Evolutionary conservation across 2,329 filamentous ascomycete species (phyloP), one percentile per base, ranked within the genome.

Genomic region (Phoma sp.): DNA sequence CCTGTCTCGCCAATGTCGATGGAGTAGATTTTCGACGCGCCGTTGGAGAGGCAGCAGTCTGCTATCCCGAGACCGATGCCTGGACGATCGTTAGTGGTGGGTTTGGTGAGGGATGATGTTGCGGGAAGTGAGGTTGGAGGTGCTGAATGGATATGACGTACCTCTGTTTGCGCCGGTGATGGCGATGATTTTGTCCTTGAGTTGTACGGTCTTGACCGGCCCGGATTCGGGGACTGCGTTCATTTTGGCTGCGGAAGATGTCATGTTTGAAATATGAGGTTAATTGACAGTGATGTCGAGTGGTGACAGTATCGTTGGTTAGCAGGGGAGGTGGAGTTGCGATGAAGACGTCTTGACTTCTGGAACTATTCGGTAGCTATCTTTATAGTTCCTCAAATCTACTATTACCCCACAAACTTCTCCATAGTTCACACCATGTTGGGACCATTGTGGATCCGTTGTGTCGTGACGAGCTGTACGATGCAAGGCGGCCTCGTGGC

Each of bases 51-150:
- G 57, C 80, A 81, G 64, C 72, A 78, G 61, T 80, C 76, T 58
- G 79, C 79, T 52, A 82, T 75, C 4, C 78, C 79, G 7, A 81
- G 76, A 3, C 78, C 78, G 48, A 80, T 79, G 7, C 77, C 77
- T 55, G 25, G 9, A 3, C 10, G 6, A 15, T 24, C 4, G 12
- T 55, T 27, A 55, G 40, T 47, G 35, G 7, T 25, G 1, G n/a
- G 2, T 39, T 43, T 43, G 6, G 19, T 1, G 9, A 6, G 31
- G 19, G 15, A 9, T n/a, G 24, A 19, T 27, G 36, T 32, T 24
- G 17, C 6, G 17, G n/a, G n/a, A n/a, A n/a, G n/a, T n/a, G n/a
- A n/a, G n/a, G n/a, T n/a, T n/a, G n/a, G n/a, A n/a, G n/a, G n/a
- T n/a, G n/a, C n/a, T n/a, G 10, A 13, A 13, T 38, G 36, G 4